Evolutionary conservation across 768 basidiomycete species (phyloP), one percentile per base, ranked within the genome.

Genomic region (Boletus vermiculosoides): DNA sequence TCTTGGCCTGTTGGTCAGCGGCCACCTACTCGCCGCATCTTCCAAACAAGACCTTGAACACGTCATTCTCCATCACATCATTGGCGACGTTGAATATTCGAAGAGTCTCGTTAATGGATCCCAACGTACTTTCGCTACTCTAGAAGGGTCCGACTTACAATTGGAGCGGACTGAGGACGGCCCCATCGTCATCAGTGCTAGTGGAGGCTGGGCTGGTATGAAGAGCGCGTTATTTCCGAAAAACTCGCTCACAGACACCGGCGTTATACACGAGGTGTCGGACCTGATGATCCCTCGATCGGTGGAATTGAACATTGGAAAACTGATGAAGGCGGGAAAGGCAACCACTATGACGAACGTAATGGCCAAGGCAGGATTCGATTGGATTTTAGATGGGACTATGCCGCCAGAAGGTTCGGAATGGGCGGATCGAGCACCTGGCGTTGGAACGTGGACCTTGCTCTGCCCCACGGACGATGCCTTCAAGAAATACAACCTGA

Each of bases 401-500:
- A 74, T 80, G 0, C 90, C 90, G 8, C 89, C 90, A 5, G 83
- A 85, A 62, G 87, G 78, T 52, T 87, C 87, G 11, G 75, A 74
- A 12, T 91, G 86, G 86, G 81, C 80, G 6, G 78, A 84, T 16
- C 66, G 71, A 54, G 78, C 74, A 45, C 64, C 80, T n/a, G 66
- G 69, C 20, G 79, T 76, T 25, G 73, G 71, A 10, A 86, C 87
- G 4, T 98, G 95, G 87, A 96, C 94, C 2, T 72, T 99, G 5
- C 79, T 99, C 22, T 94, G 91, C 62, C 97, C 97, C 4, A 84
- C 85, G 7, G 97, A 99, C 66, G 87, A 89, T 56, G 94, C 96
- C 0, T 97, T 98, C 80, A 88, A 93, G 68, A 76, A 82, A 22
- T 74, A 89, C 71, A 95, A 98, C 74, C 72, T 98, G 55, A 94